Percentiles rank a stretch among this genome's conserved stretches.
phyloP scores from a whole-genome alignment of 768 basidiomycete species.

The Mycena floridula region DNA sequence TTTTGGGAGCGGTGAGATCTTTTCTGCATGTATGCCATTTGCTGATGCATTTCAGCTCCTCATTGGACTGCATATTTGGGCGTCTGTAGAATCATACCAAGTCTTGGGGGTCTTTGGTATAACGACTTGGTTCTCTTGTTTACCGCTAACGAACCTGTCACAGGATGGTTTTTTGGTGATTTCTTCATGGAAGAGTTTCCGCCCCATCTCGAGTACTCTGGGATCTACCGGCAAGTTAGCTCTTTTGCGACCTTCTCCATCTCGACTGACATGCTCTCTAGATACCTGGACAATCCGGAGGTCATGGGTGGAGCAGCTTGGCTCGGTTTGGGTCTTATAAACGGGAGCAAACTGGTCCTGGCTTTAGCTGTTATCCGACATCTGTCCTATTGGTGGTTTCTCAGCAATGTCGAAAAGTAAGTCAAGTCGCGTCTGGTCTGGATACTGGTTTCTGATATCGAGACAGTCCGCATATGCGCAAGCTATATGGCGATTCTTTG shows the following conservation, averaged over 20 bases:
- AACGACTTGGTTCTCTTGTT: constrained; percentile 9
- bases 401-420: constrained; percentile 86
- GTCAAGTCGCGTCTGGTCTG: no score
- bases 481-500: constrained; percentile 88
- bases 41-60: constrained; percentile 46
- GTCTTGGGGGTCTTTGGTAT: constrained; percentile 92
- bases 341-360: constrained; percentile 88
- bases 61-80: constrained; percentile 87
- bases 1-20: constrained; percentile 70
- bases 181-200: constrained; percentile 96
- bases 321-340: constrained; percentile 89
- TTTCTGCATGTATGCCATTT: constrained; percentile 7
- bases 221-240: constrained; percentile 78
- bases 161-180: constrained; percentile 98
- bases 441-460: not conserved
- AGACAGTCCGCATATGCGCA: constrained; percentile 93
- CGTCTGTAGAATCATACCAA: constrained; percentile 83
- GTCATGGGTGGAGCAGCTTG: constrained; percentile 94
- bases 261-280: constrained; percentile 18
- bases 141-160: not conserved
- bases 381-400: constrained; percentile 94
- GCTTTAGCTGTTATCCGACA: constrained; percentile 79
- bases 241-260: constrained; percentile 1
- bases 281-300: constrained; percentile 93
- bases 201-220: constrained; percentile 86